These are phyloP conservation scores for Penicillium steckii DNA, from an alignment of 495 filamentous ascomycete species.

Conservation along the genomic window DNA sequence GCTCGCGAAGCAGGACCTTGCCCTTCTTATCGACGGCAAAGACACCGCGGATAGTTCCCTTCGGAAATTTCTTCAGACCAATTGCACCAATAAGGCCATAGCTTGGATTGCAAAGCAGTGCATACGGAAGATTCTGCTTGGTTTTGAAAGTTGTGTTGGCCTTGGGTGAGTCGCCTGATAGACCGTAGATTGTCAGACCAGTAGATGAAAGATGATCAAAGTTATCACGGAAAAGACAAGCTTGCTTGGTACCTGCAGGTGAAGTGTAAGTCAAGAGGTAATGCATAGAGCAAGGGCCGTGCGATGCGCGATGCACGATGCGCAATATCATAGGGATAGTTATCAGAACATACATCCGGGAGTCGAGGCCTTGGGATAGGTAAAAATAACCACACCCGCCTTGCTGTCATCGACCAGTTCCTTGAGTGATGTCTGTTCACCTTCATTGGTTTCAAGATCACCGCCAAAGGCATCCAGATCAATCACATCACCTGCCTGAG, in stretches of 20 bases:
- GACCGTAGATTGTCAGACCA: constrained; percentile 82
- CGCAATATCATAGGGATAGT: not conserved
- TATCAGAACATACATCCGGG: constrained; percentile 76
- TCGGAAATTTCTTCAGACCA: constrained; percentile 71
- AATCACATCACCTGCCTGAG: constrained; percentile 54
- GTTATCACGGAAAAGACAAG: constrained; percentile 84
- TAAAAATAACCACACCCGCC: constrained; percentile 86
- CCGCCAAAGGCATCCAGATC: constrained; percentile 73
- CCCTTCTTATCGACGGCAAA: constrained; percentile 78
- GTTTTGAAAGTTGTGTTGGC: constrained; percentile 87
- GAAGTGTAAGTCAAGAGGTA: not conserved
- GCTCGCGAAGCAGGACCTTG: constrained; percentile 39
- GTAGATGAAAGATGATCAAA: constrained; percentile 73
- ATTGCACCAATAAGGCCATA: constrained; percentile 71
- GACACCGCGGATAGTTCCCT: constrained; percentile 79
- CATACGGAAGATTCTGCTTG: constrained; percentile 85
- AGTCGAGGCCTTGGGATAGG: constrained; percentile 93
- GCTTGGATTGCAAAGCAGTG: constrained; percentile 79
- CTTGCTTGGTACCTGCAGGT: constrained; percentile 79
- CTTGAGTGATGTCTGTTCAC: constrained; percentile 71
- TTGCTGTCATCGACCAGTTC: constrained; percentile 78
- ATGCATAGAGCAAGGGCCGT: too few relatives aligned
- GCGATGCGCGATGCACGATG: too few relatives aligned
- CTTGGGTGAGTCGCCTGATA: constrained; percentile 82
- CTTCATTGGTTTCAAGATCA: constrained; percentile 81